phyloP scores from a whole-genome alignment of 2,329 filamentous ascomycete species.

The Pseudomassariella vexata region DNA sequence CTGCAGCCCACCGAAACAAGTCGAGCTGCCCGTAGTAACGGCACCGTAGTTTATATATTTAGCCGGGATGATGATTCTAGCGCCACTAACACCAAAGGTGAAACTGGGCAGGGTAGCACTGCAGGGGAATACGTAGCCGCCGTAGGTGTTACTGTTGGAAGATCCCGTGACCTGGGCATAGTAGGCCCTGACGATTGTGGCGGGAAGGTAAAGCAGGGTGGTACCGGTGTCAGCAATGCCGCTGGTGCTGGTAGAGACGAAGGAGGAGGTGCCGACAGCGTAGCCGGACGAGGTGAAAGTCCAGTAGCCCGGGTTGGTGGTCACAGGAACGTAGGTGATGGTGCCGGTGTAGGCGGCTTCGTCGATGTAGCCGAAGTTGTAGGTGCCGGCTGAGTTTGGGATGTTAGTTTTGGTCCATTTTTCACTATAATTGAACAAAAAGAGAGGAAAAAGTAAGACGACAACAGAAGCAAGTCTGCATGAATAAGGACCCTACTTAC shows the following conservation, averaged over 20 bases:
- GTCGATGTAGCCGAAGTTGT: conserved; percentile 45
- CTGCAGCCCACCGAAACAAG: conserved; percentile 6
- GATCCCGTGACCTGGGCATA: conserved; percentile 50
- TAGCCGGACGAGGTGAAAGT: conserved; percentile 53
- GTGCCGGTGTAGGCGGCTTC: conserved; percentile 47
- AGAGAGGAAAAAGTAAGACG: no score
- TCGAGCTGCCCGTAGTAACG: conserved; percentile 1
- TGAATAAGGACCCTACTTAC: no score
- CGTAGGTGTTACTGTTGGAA: conserved; percentile 29
- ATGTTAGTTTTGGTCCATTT: no score
- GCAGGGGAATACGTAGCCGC: conserved; percentile 56
- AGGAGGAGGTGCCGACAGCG: conserved; percentile 34
- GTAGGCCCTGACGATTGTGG: conserved; percentile 46
- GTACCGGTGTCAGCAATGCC: conserved; percentile 57
- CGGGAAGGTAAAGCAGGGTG: conserved; percentile 53
- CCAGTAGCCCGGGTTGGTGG: conserved; percentile 56
- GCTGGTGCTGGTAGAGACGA: conserved; percentile 7
- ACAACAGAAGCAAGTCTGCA: no score
- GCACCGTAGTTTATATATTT: conserved; percentile 2
- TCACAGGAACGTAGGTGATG: conserved; percentile 51
- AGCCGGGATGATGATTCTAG: conserved; percentile 3
- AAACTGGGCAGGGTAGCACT: conserved; percentile 36
- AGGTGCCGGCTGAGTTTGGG: conserved; percentile 25
- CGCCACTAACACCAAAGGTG: conserved; percentile 18
- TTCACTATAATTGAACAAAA: no score